Evolutionary conservation across 2,329 filamentous ascomycete species (phyloP).

Genomic region (Fusarium abutilonis): DNA sequence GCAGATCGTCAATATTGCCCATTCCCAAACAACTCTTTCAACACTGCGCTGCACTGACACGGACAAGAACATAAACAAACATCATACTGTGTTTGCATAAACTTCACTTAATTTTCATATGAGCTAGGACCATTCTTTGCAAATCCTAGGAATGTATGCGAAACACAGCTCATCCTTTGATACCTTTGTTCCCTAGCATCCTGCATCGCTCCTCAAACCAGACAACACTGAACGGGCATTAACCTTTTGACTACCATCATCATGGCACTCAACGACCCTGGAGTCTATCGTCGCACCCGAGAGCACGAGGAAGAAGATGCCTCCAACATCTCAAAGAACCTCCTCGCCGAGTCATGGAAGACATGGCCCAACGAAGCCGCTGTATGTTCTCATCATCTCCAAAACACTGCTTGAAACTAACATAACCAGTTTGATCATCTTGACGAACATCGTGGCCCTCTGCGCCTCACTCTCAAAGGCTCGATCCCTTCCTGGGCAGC

Average conservation of each 20-base stretch:
- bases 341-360: conserved; percentile 49
- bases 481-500: conserved; percentile 75
- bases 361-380: conserved; percentile 61
- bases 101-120: not conserved
- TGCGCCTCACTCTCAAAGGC: conserved; percentile 71
- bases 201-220: not conserved
- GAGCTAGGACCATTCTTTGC: not conserved
- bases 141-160: not conserved
- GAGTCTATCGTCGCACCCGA: conserved; percentile 44
- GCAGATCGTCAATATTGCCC: too few relatives aligned
- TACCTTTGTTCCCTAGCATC: not conserved
- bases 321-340: conserved; percentile 41
- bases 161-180: not conserved
- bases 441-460: conserved; percentile 71
- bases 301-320: conserved; percentile 44
- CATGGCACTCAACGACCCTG: conserved; percentile 45
- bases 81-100: conserved; percentile 8
- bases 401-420: not conserved
- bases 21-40: not conserved
- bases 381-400: conserved; percentile 44
- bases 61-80: not conserved
- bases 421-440: conserved; percentile 70
- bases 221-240: not conserved
- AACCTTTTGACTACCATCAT: not conserved
- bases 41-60: not conserved